phyloP scores from a whole-genome alignment of 2,329 filamentous ascomycete genomes.

The Alternaria triticina region DNA sequence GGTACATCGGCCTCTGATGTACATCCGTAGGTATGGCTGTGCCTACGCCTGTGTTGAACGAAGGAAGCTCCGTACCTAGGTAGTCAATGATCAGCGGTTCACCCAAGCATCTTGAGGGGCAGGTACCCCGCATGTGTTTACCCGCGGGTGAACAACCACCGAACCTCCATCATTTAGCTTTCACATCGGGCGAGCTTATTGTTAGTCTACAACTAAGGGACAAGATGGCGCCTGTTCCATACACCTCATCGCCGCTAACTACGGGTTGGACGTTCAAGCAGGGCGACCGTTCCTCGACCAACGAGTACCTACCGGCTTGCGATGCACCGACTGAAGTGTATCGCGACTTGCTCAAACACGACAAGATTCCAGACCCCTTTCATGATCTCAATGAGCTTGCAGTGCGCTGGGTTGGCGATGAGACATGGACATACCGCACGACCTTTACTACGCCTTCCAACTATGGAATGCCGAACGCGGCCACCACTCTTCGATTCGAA shows the following conservation, averaged over 20 bases:
- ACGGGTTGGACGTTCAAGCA: constrained; percentile 55
- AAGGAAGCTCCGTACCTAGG: too few relatives aligned
- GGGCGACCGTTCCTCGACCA: constrained; percentile 47
- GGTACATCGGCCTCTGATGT: neutral
- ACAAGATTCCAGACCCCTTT: constrained; percentile 57
- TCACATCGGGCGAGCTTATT: neutral
- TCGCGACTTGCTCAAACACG: constrained; percentile 54
- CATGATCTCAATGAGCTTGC: constrained; percentile 57
- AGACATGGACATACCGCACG: constrained; percentile 54
- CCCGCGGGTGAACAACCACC: constrained; percentile 1
- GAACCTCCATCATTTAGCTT: neutral
- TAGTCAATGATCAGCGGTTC: neutral
- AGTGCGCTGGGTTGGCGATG: constrained; percentile 57
- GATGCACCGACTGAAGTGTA: constrained; percentile 56
- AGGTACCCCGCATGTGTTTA: constrained; percentile 2
- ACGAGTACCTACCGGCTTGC: constrained; percentile 51
- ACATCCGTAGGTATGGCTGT: neutral
- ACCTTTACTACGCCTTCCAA: constrained; percentile 41
- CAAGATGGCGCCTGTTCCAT: neutral
- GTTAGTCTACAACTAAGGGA: neutral
- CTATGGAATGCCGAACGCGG: constrained; percentile 26
- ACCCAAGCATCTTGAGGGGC: neutral
- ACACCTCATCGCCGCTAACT: constrained; percentile 7
- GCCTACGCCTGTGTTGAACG: neutral
- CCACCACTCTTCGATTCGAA: constrained; percentile 62